A percentile compares a stretch with the other conserved stretches of the same genome.
phyloP scores from a whole-genome alignment of 805 yeast species.

The Pichia occidentalis region DNA sequence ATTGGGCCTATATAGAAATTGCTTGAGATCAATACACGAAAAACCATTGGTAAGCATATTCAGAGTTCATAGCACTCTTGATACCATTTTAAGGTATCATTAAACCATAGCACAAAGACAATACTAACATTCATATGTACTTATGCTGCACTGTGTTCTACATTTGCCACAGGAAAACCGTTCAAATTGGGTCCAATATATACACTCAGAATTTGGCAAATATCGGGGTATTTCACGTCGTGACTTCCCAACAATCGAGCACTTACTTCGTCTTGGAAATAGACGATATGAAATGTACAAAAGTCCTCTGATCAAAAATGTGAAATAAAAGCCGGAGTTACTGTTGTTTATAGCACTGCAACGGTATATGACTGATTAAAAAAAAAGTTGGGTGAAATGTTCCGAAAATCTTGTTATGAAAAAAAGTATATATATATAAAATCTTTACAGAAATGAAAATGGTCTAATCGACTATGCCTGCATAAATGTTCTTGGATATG shows the following conservation, averaged over 20 bases:
- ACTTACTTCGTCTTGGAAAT: conserved; percentile 69
- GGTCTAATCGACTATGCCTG: too few species aligned
- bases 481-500: too few species aligned
- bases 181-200: conserved; percentile 28
- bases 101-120: too few species aligned
- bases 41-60: conserved; percentile 41
- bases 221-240: conserved; percentile 55
- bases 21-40: conserved; percentile 37
- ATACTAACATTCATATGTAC: conserved; percentile 4
- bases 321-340: too few species aligned
- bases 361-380: too few species aligned
- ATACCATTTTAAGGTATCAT: too few species aligned
- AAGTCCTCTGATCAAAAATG: conserved; percentile 64
- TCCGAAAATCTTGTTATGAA: too few species aligned
- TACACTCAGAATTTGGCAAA: conserved; percentile 53
- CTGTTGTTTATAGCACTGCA: too few species aligned
- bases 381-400: too few species aligned
- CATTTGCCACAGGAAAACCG: conserved; percentile 23
- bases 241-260: conserved; percentile 82
- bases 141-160: neutral
- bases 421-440: too few species aligned
- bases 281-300: conserved; percentile 67
- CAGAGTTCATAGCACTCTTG: too few species aligned
- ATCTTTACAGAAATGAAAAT: neutral
- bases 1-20: conserved; percentile 40